Evolutionary conservation across 2,329 filamentous ascomycete species (phyloP).

Genomic region (Hymenoscyphus scutula): DNA sequence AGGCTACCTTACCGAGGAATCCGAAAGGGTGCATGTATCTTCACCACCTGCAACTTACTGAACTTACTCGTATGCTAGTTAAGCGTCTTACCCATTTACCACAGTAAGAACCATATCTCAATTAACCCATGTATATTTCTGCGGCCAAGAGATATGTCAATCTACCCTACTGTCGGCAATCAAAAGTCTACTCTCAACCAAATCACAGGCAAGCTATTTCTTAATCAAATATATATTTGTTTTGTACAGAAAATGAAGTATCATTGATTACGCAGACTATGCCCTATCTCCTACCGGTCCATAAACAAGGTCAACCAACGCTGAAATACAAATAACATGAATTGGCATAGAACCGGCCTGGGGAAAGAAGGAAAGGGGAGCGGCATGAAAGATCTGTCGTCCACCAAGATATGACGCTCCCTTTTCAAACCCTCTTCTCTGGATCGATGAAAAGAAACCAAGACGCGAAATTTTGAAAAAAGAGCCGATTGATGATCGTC

Average conservation of each 20-base stretch:
- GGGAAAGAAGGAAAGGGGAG: conserved; percentile 21
- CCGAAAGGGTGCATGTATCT: background rate
- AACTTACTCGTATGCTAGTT: no score
- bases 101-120: no score
- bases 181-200: no score
- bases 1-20: conserved; percentile 23
- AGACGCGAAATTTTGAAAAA: conserved; percentile 23
- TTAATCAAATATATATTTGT: background rate
- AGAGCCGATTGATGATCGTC: conserved; percentile 19
- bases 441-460: conserved; percentile 20
- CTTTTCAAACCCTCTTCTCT: conserved; percentile 8
- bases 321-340: conserved; percentile 23
- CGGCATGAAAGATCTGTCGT: conserved; percentile 24
- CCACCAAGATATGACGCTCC: conserved; percentile 25
- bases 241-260: conserved; percentile 12
- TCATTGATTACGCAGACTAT: conserved; percentile 29
- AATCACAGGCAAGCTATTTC: no score
- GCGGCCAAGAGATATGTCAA: background rate
- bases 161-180: no score
- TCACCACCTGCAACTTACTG: no score
- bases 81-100: no score
- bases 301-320: conserved; percentile 21
- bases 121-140: no score
- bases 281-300: conserved; percentile 16
- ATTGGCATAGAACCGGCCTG: conserved; percentile 11